These are phyloP conservation scores for Usnea hakonensis DNA, from an alignment of 495 filamentous ascomycete species.

Conservation along the genomic window DNA sequence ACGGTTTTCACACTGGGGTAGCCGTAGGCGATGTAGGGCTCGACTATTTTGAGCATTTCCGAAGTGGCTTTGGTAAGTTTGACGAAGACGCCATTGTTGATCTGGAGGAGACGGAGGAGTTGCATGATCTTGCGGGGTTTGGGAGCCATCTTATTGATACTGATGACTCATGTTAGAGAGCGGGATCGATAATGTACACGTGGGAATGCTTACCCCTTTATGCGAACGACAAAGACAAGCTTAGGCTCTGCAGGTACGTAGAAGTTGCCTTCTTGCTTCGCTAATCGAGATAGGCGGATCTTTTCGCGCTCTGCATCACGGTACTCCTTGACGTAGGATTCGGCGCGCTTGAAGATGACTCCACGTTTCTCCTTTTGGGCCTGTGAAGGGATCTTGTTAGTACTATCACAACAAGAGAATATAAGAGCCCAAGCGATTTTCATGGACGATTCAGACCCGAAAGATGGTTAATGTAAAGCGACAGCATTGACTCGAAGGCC, in stretches of 20 bases:
- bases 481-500: constrained; percentile 88
- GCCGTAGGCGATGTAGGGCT: constrained; percentile 97
- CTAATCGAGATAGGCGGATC: constrained; percentile 79
- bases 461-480: constrained; percentile 97
- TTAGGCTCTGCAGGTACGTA: constrained; percentile 91
- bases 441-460: constrained; percentile 78
- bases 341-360: constrained; percentile 99
- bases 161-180: constrained; percentile 26
- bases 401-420: constrained; percentile 21
- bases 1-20: constrained; percentile 98
- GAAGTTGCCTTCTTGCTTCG: constrained; percentile 88
- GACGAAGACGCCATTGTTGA: constrained; percentile 99
- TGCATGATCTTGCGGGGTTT: constrained; percentile 99
- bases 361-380: constrained; percentile 94
- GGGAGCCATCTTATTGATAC: constrained; percentile 99
- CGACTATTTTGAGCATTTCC: constrained; percentile 96
- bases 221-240: constrained; percentile 96
- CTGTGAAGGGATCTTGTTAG: constrained; percentile 40
- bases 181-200: background rate
- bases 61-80: constrained; percentile 94
- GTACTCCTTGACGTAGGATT: constrained; percentile 99
- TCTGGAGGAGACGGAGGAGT: constrained; percentile 97
- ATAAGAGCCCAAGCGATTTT: constrained; percentile 20
- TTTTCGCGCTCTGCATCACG: constrained; percentile 96
- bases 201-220: constrained; percentile 68